Conservation (phyloP, 768 basidiomycete species). For the Trametes maxima region DNA sequence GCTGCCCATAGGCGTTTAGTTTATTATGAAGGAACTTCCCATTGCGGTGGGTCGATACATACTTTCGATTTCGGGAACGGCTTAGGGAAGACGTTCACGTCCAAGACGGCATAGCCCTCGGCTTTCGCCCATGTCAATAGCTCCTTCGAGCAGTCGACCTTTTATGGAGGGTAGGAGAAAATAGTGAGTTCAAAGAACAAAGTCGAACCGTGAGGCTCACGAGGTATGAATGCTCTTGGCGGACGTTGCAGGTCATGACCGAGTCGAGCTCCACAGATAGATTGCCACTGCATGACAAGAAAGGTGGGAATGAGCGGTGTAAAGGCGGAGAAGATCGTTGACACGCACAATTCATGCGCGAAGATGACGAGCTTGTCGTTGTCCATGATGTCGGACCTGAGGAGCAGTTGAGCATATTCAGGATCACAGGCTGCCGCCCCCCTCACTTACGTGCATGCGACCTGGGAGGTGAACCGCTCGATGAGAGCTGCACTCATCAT, state of each 20-base stretch:
- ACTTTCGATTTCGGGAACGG: conserved; percentile 45
- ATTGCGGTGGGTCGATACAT: conserved; percentile 4
- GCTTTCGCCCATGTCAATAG: conserved; percentile 76
- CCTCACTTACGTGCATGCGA: conserved; percentile 85
- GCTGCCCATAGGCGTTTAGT: conserved; percentile 30
- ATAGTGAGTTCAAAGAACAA: conserved; percentile 3
- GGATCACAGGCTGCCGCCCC: not conserved
- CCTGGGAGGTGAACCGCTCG: conserved; percentile 74
- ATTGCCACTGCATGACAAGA: conserved; percentile 65
- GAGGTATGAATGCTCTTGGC: conserved; percentile 82
- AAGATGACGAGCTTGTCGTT: conserved; percentile 82
- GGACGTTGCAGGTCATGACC: conserved; percentile 68
- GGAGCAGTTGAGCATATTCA: not conserved
- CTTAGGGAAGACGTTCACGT: conserved; percentile 82
- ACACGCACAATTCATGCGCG: conserved; percentile 90
- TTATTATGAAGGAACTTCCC: not conserved
- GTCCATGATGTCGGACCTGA: conserved; percentile 75
- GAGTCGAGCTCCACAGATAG: conserved; percentile 82
- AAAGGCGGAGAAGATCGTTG: not conserved
- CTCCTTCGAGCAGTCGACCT: conserved; percentile 86
- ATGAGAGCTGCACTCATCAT: conserved; percentile 68
- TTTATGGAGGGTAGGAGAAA: not conserved
- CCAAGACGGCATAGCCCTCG: conserved; percentile 74
- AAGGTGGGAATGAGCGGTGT: not conserved
- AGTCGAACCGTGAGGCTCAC: conserved; percentile 46